Percentiles rank a stretch among this genome's conserved stretches.
Conservation (phyloP, 371 early-diverging fungal species). For the Mucor irregularis region DNA sequence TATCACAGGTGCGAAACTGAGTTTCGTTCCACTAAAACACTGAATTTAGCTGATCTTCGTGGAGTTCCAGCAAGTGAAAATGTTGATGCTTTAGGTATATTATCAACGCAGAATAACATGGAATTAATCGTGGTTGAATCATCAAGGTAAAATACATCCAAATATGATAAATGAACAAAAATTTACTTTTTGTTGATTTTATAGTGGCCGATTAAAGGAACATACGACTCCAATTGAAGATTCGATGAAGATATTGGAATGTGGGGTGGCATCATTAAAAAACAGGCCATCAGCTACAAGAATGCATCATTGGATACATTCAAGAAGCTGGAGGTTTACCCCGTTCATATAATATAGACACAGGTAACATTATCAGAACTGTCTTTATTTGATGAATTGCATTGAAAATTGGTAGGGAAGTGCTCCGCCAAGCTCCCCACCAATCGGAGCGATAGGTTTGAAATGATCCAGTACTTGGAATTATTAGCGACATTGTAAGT, state of each 20-base stretch:
- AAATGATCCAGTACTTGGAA: conserved; percentile 6
- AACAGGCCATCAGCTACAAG: neutral
- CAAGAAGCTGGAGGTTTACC: conserved; percentile 5
- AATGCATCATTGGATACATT: conserved; percentile 3
- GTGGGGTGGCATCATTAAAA: conserved; percentile 9
- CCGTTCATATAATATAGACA: neutral
- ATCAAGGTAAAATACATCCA: conserved; percentile 17
- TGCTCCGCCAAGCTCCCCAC: conserved; percentile 7
- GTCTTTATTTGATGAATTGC: conserved; percentile 6
- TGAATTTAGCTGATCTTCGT: conserved; percentile 8
- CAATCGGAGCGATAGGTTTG: conserved; percentile 4
- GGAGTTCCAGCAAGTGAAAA: conserved; percentile 4
- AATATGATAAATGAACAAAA: conserved; percentile 3
- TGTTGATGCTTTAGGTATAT: conserved; percentile 7
- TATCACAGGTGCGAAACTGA: conserved; percentile 11
- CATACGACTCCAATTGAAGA: conserved; percentile 15
- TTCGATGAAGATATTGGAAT: conserved; percentile 14
- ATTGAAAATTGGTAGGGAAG: conserved; percentile 9
- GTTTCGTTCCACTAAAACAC: conserved; percentile 6
- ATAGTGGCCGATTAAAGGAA: conserved; percentile 16
- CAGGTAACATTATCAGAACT: conserved; percentile 7
- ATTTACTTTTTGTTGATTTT: conserved; percentile 5
- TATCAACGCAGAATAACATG: conserved; percentile 15
- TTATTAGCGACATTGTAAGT: conserved; percentile 14
- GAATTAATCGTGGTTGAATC: conserved; percentile 12